Conservation (phyloP, 2,329 filamentous ascomycete genomes). For the Sporothrix inflata region DNA sequence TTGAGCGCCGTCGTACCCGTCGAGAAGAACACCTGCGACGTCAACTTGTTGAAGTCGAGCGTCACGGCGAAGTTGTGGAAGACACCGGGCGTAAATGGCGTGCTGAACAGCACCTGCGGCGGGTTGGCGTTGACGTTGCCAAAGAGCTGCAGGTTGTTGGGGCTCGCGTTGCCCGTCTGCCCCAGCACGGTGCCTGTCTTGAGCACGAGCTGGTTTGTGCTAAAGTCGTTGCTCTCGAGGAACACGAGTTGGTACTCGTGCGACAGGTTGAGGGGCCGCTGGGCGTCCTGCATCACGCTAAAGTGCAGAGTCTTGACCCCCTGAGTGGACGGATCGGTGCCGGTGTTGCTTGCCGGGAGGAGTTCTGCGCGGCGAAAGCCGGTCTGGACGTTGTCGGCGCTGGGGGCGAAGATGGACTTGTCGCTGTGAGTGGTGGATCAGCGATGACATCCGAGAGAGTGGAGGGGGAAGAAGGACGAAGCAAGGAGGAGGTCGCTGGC, state of each 20-base stretch:
- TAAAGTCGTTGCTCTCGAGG: constrained; percentile 52
- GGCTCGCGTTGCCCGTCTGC: constrained; percentile 40
- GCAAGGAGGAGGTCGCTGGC: not conserved
- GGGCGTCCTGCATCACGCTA: constrained; percentile 57
- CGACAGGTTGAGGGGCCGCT: constrained; percentile 58
- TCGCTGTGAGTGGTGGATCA: constrained; percentile 42
- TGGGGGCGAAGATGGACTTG: constrained; percentile 61
- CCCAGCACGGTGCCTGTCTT: constrained; percentile 59
- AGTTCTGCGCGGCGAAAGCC: constrained; percentile 66
- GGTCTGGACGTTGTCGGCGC: constrained; percentile 52
- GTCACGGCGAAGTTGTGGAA: constrained; percentile 67
- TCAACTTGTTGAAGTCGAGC: constrained; percentile 61
- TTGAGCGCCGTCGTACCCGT: constrained; percentile 49
- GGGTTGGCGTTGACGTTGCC: constrained; percentile 52
- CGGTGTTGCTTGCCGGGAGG: constrained; percentile 53
- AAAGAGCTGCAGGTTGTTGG: constrained; percentile 51
- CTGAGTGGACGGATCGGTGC: constrained; percentile 54
- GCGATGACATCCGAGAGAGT: not conserved
- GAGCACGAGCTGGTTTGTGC: constrained; percentile 57
- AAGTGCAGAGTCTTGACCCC: constrained; percentile 66
- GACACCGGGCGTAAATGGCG: constrained; percentile 52
- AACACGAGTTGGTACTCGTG: constrained; percentile 65
- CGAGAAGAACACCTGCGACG: constrained; percentile 62
- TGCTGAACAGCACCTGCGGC: constrained; percentile 54
- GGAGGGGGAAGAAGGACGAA: not conserved